Conservation (phyloP, 139 green algal species). For the Chlorella vulgaris region DNA sequence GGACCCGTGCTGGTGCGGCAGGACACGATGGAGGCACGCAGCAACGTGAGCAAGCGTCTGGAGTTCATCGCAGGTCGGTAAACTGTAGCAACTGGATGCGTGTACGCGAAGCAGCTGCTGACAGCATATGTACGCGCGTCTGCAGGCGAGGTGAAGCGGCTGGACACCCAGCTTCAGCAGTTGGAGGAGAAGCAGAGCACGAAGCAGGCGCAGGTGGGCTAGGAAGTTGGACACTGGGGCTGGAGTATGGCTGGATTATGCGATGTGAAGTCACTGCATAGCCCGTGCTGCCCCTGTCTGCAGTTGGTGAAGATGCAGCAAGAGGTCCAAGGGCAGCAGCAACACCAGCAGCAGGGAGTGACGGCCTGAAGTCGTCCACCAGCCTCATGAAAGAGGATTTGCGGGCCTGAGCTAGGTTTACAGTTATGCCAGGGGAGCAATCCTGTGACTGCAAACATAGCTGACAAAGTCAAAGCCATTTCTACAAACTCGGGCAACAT, state of each 20-base stretch:
- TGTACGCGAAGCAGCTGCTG: no score
- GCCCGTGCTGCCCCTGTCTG: background rate
- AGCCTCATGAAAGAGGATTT: no score
- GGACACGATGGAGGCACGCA: constrained; percentile 83
- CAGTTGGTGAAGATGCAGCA: constrained; percentile 4
- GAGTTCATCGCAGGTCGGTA: constrained; percentile 72
- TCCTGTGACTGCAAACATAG: no score
- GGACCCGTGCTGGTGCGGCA: constrained; percentile 88
- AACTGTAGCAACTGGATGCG: no score
- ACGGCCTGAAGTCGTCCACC: no score
- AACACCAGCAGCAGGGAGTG: background rate
- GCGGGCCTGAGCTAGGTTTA: no score
- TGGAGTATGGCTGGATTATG: no score
- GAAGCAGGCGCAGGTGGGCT: constrained; percentile 36
- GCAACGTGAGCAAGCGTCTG: constrained; percentile 91
- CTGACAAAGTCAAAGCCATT: background rate
- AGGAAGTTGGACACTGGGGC: background rate
- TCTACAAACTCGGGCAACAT: background rate
- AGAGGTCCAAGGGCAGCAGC: background rate
- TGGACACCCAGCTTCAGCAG: constrained; percentile 49
- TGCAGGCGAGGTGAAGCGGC: constrained; percentile 48
- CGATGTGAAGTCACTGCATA: no score
- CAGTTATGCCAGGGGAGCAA: no score
- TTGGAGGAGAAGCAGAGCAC: constrained; percentile 55
- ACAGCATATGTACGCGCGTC: no score